These are phyloP conservation scores for Peziza echinospora DNA, from an alignment of 495 filamentous ascomycete species.

Conservation along the genomic window DNA sequence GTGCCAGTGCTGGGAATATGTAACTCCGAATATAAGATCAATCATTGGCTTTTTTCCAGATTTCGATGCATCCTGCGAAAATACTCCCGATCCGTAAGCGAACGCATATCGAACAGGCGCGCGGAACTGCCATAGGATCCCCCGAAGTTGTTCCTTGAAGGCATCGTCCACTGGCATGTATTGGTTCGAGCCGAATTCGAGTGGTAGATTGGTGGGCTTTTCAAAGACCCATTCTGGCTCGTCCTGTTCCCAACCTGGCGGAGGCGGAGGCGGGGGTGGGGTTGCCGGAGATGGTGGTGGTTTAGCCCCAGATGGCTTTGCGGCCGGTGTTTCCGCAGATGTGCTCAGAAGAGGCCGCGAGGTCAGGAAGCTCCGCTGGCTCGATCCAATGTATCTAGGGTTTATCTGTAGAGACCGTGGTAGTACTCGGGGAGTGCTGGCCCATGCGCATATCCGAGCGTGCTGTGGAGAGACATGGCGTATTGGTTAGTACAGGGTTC, in stretches of 20 bases:
- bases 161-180: conserved; percentile 85
- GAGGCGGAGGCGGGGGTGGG: background rate
- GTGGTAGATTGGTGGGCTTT: background rate
- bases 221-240: background rate
- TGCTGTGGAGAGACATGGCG: too few species aligned
- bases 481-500: too few species aligned
- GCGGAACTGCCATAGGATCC: conserved; percentile 78
- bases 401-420: too few species aligned
- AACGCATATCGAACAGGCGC: conserved; percentile 91
- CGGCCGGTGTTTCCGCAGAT: too few species aligned
- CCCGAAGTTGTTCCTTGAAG: conserved; percentile 72
- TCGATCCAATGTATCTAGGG: too few species aligned
- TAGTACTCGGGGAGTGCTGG: too few species aligned
- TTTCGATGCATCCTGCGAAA: conserved; percentile 47
- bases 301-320: too few species aligned
- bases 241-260: background rate
- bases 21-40: conserved; percentile 93
- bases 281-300: too few species aligned
- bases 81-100: conserved; percentile 92
- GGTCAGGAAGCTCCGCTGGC: too few species aligned
- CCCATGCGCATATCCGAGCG: too few species aligned
- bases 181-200: conserved; percentile 81
- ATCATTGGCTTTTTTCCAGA: conserved; percentile 53
- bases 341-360: too few species aligned
- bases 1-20: conserved; percentile 93